Conservation (phyloP, 1,139 yeast genomes). For the Geotrichum cucujoidarum region DNA sequence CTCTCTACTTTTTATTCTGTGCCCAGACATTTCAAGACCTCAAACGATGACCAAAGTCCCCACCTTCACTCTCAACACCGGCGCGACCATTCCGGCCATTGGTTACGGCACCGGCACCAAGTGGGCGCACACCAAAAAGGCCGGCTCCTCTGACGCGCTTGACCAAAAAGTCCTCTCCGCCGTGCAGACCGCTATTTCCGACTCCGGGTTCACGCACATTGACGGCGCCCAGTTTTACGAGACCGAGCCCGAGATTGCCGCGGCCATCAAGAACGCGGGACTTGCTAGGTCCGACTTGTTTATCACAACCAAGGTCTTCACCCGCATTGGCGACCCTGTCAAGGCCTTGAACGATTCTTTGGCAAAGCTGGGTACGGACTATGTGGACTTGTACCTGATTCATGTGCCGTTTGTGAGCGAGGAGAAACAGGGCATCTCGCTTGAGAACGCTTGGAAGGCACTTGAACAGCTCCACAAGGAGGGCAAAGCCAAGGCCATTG, state of each 20-base stretch:
- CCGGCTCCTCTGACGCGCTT: constrained; percentile 15
- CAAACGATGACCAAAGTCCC: constrained; percentile 22
- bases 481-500: constrained; percentile 54
- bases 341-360: constrained; percentile 49
- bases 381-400: constrained; percentile 64
- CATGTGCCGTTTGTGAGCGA: constrained; percentile 55
- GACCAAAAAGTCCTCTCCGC: constrained; percentile 46
- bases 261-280: constrained; percentile 45
- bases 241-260: constrained; percentile 56
- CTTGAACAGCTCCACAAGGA: constrained; percentile 45
- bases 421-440: constrained; percentile 43
- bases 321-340: constrained; percentile 42
- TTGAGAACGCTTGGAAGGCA: constrained; percentile 53
- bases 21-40: neutral
- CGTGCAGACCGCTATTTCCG: constrained; percentile 28
- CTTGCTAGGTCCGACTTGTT: constrained; percentile 46
- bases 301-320: constrained; percentile 45
- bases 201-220: constrained; percentile 49
- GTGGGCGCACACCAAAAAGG: constrained; percentile 41
- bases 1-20: neutral
- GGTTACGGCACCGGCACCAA: constrained; percentile 62
- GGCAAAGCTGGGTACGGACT: constrained; percentile 49
- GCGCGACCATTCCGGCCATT: constrained; percentile 41
- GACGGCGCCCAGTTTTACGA: constrained; percentile 66
- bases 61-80: constrained; percentile 28